Evolutionary conservation across 352 stramenopile species (phyloP), one percentile per base, ranked within the genome.

Genomic region (Globisporangium heterothallicum): DNA sequence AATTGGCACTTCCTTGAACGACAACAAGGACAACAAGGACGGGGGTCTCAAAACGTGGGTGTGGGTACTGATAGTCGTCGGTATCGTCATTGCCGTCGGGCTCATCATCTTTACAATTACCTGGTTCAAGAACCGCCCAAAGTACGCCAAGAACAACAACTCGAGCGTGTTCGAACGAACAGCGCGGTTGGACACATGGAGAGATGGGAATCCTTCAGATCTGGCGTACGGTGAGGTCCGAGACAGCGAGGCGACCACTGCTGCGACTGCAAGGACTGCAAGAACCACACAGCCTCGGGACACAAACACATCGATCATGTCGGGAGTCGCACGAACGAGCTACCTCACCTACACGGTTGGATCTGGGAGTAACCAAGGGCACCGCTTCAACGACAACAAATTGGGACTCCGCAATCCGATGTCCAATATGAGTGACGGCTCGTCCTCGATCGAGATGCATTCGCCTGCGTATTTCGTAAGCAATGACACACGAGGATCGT

Each of bases 61-160:
- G 22, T 82, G 70, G 58, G 58, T 55, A 7, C 35, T 75, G 14
- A 64, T 83, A 10, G 70, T 52, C 6, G 21, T 79, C 18, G 53
- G 51, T 25, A 61, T 70, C 46, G 62, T 61, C 2, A 38, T 72
- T 16, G 49, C 70, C 3, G 19, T 74, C 4, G 73, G 52, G 0
- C 40, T 69, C 18, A 36, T 72, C 19, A 40, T 72, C 6, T 82
- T 87, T 32, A 24, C 67, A 2, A 42, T 74, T 34, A 79, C 74
- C 40, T 87, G 69, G 69, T 78, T 76, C 40, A 71, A 70, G 34
- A 36, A 84, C 42, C 76, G 71, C 3, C 71, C 73, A 2, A 43
- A 40, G 14, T 56, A 44, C 12, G 60, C 34, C 49, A 78, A 29
- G 63, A 62, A 4, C 60, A 65, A 12, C 45, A 60, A 16, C 27